phyloP scores from a whole-genome alignment of 495 filamentous ascomycete genomes.

The Penicillium salamii region DNA sequence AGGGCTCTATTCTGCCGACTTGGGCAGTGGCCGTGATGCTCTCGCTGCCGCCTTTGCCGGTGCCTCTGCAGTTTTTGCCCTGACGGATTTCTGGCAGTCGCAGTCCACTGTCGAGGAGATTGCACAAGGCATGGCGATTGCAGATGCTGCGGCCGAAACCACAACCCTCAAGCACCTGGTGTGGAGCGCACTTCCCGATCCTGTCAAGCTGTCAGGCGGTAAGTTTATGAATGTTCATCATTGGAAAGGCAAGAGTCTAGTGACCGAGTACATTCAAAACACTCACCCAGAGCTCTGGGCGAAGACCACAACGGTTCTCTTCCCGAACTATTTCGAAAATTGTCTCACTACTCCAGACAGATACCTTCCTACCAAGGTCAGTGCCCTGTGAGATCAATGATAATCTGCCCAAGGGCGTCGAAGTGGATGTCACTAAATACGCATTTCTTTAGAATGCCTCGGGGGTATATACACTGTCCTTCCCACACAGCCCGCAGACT shows the following conservation, averaged over 20 bases:
- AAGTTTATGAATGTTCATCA: constrained; percentile 9
- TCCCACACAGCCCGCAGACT: constrained; percentile 13
- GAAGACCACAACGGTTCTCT: constrained; percentile 15
- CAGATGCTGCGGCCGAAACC: constrained; percentile 35
- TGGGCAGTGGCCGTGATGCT: constrained; percentile 42
- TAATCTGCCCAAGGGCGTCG: too few relatives aligned
- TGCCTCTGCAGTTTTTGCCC: constrained; percentile 52
- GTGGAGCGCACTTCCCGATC: constrained; percentile 13
- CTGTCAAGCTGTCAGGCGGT: constrained; percentile 5
- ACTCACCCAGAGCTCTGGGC: constrained; percentile 11
- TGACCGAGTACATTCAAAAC: constrained; percentile 12
- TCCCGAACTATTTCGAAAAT: constrained; percentile 20
- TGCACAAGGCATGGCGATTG: constrained; percentile 54
- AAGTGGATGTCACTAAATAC: neutral
- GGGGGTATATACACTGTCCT: constrained; percentile 7
- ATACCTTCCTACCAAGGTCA: constrained; percentile 8
- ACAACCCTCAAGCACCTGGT: constrained; percentile 6
- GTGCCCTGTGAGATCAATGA: constrained; percentile 1
- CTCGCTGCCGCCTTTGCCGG: constrained; percentile 51
- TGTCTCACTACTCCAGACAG: constrained; percentile 7
- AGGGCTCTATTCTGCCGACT: constrained; percentile 39
- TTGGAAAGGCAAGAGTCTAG: constrained; percentile 15
- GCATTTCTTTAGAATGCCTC: constrained; percentile 8
- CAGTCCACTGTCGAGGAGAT: constrained; percentile 44
- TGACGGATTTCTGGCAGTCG: constrained; percentile 55